Percentiles rank a stretch among this genome's conserved stretches.
Evolutionary conservation across 768 basidiomycete species (phyloP).

Genomic region (Zangia roseola): DNA sequence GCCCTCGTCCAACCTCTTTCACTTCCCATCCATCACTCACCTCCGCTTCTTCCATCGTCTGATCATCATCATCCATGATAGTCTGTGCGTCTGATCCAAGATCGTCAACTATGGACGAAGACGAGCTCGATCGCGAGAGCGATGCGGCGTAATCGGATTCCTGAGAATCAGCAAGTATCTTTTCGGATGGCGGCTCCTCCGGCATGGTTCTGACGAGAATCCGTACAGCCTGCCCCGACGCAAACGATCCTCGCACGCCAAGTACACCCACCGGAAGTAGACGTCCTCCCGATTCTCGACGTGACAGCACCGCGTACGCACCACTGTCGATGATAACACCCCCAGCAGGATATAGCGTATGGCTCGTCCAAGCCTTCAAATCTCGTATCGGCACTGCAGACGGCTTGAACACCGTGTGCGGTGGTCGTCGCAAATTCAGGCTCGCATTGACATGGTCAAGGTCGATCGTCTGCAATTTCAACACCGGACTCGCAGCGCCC

Average conservation of each 20-base stretch:
- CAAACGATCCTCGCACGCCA: constrained; percentile 85
- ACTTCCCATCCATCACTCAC: constrained; percentile 62
- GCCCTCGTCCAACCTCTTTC: constrained; percentile 88
- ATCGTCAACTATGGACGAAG: constrained; percentile 31
- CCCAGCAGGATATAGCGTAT: constrained; percentile 88
- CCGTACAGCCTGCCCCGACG: constrained; percentile 90
- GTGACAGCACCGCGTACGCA: constrained; percentile 81
- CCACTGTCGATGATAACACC: constrained; percentile 87
- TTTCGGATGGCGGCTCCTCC: constrained; percentile 23
- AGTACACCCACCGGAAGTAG: constrained; percentile 91
- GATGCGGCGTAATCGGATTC: constrained; percentile 26
- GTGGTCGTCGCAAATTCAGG: constrained; percentile 48
- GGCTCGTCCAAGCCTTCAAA: constrained; percentile 95
- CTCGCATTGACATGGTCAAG: constrained; percentile 24
- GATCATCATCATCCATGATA: constrained; percentile 33
- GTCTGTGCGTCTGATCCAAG: constrained; percentile 22
- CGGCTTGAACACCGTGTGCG: constrained; percentile 87
- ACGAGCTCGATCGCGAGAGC: constrained; percentile 40
- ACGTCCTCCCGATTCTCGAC: constrained; percentile 85
- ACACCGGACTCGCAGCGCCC: constrained; percentile 25
- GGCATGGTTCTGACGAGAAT: constrained; percentile 57
- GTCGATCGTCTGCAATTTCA: constrained; percentile 22
- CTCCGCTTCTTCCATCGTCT: constrained; percentile 31
- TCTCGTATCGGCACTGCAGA: constrained; percentile 72
- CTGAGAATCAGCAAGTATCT: constrained; percentile 20